Conservation (phyloP, 2,329 filamentous ascomycete genomes). For the Cephalotrichum gorgonifer region DNA sequence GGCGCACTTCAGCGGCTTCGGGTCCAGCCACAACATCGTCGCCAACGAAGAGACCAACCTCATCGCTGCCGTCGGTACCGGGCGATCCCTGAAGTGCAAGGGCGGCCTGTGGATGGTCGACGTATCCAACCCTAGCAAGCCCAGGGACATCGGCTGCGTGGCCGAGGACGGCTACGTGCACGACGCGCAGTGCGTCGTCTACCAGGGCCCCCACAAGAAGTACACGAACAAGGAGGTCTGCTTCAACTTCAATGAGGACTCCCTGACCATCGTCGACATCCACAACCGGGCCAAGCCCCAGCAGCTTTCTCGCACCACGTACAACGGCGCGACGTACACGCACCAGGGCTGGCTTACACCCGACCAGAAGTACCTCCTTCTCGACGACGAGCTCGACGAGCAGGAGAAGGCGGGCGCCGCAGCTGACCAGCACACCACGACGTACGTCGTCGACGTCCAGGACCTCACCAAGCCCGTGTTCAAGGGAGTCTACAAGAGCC, state of each 20-base stretch:
- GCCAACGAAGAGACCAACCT: slow-evolving; percentile 33
- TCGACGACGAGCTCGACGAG: slow-evolving; percentile 45
- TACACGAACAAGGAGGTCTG: slow-evolving; percentile 25
- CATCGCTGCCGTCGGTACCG: slow-evolving; percentile 29
- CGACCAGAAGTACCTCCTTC: slow-evolving; percentile 29
- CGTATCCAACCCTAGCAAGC: slow-evolving; percentile 38
- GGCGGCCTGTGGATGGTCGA: slow-evolving; percentile 45
- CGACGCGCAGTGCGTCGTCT: slow-evolving; percentile 41
- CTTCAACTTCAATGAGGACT: slow-evolving; percentile 16
- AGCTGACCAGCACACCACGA: slow-evolving; percentile 29
- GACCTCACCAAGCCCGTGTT: slow-evolving; percentile 25
- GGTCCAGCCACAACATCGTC: slow-evolving; percentile 42
- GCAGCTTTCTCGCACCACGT: slow-evolving; percentile 40
- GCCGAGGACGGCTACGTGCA: slow-evolving; percentile 40
- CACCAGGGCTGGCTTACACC: slow-evolving; percentile 32
- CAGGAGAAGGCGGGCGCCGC: slow-evolving; percentile 22
- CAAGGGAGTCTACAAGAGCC: slow-evolving; percentile 27
- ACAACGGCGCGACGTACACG: slow-evolving; percentile 41
- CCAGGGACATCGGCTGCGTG: slow-evolving; percentile 38
- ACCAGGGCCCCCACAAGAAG: slow-evolving; percentile 33
- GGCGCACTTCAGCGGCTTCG: slow-evolving; percentile 23
- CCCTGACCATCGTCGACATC: slow-evolving; percentile 29
- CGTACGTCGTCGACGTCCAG: slow-evolving; percentile 37
- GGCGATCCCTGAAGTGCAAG: slow-evolving; percentile 20
- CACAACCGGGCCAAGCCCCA: slow-evolving; percentile 31